Base-by-base conservation (phyloP, 306 rosid genomes). In the Acacia acuminata region DNA sequence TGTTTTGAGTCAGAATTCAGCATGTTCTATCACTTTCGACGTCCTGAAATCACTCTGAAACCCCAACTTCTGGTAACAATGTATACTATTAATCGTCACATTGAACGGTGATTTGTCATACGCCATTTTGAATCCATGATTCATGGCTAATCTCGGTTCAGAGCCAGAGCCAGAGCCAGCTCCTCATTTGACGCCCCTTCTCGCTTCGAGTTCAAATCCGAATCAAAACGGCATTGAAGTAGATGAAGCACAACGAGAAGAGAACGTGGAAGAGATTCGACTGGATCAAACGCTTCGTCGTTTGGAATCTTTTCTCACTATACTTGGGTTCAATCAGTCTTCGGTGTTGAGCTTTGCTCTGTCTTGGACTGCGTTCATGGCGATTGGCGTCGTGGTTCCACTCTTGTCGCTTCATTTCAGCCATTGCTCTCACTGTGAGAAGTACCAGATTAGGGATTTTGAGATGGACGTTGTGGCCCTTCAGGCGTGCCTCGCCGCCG, bases 401-500 rank as follows among this genome's bases (percentile, higher is more conserved):
- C 60, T 85, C 15, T 45, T 78, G 72, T 84, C 77, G 12, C 86
- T 87, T 8, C 81, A 55, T 61, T 56, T 79, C 34, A 71, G 77
- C 50, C 38, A 72, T 15, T 89, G 85, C 19, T 77, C 85, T 8
- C 71, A 61, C 19, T 83, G 90, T 25, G 83, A 60, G 24, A 24
- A 34, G 82, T 87, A 81, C 36, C 89, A 87, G 88, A 81, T 87
- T n/a, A 82, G 74, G 79, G 34, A 68, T 24, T 87, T 87, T 76
- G 92, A 87, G 85, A 84, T 85, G 43, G 86, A 72, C 36, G 86
- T 87, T 73, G 88, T 89, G 44, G 89, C 87, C 73, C 82, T 88
- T 24, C 90, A 89, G 85, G 92, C 89, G 8, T 81, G 81, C 42
- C 83, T 89, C 25, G 90, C 90, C 27, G 88, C 90, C 14, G 86